Base-by-base conservation (phyloP, 2,329 filamentous ascomycete species). In the Phyllosticta citriasiana region DNA sequence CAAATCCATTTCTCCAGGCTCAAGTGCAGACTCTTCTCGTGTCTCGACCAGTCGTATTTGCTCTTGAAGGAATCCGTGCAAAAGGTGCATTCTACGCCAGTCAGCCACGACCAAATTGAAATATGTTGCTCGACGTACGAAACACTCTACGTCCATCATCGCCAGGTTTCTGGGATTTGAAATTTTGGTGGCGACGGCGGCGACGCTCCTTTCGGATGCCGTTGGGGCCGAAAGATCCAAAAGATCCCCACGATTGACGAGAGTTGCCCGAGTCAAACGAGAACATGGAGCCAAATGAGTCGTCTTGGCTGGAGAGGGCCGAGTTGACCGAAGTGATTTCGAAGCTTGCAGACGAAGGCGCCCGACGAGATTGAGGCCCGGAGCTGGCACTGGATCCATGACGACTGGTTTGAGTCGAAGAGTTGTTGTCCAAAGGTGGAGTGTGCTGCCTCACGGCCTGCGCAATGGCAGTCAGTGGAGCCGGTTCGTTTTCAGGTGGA, bases 401-500 rank as follows among this genome's bases (percentile, higher is more conserved):
- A 61, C 79, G 70, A 61, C 66, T 64, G 7, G 68, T 70, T 55
- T 73, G 72, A 56, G 71, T 71, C 59, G 73, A 76, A 4, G 74
- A 75, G 2, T 70, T 65, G 58, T 70, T 75, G 14, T 70, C 66
- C 16, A 19, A 52, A 7, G 70, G 72, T 16, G 66, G 68, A 58
- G 73, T 69, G 60, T 72, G 71, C 12, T 69, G 67, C 62, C 74
- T 75, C 52, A 88, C 78, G 67, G 85, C 85, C 69, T 83, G 78
- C 55, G 80, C 80, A 76, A 88, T 88, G 76, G 83, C 85, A 47
- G 79, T 82, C 62, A 85, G 77, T 6, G 82, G 79, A 64, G 85
- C 85, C 67, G 85, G 82, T 80, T 88, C 85, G 78, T 88, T 80
- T 74, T 88, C 84, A 55, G 85, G 85, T 47, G 85, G 85, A 65